Evolutionary conservation across 225 moss, liverwort and hornwort species (phyloP), one percentile per base, ranked within the genome.

Genomic region (Anthoceros angustus): DNA sequence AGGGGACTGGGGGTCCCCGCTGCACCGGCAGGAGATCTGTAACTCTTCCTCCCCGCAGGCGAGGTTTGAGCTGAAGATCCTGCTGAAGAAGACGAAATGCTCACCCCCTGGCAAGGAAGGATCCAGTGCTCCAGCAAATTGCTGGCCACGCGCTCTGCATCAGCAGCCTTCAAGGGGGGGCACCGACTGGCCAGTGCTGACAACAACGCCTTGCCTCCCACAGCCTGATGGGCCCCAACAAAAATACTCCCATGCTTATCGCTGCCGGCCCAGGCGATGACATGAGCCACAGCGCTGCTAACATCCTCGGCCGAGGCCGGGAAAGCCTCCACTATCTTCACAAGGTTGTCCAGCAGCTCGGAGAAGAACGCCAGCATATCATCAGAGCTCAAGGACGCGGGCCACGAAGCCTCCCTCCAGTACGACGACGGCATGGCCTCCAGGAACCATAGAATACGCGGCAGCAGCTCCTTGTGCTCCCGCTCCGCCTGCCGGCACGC

Each of bases 401-500:
- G 82, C 75, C 76, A 92, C 11, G 67, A 80, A 69, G 78, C 76
- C 72, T 87, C 83, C 26, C 66, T 63, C 39, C 70, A 73, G 61
- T 78, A 72, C 45, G 24, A 72, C 45, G 24, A 70, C 32, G 85
- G 81, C 62, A 90, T 77, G 39, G 74, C 75, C 62, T 72, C 74
- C 68, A 90, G 75, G 69, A 90, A 87, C 72, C 85, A 83, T 20
- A 90, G 63, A 14, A 90, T 75, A 40, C 74, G 42, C 64, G 77
- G 73, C 63, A 85, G 74, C 50, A 70, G 67, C 63, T 80, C 84
- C 66, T 84, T 77, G 5, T 73, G 76, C 40, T 86, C 73, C 73
- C 80, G 77, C 18, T 75, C 80, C 6, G 80, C 81, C 11, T 69
- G 67, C 8, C 86, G 79, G 21, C 78, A 75, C 6, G 88, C 82